Percentiles rank a stretch among this genome's conserved stretches.
Conservation (phyloP, 768 basidiomycete species). For the Collybiopsis confluens region DNA sequence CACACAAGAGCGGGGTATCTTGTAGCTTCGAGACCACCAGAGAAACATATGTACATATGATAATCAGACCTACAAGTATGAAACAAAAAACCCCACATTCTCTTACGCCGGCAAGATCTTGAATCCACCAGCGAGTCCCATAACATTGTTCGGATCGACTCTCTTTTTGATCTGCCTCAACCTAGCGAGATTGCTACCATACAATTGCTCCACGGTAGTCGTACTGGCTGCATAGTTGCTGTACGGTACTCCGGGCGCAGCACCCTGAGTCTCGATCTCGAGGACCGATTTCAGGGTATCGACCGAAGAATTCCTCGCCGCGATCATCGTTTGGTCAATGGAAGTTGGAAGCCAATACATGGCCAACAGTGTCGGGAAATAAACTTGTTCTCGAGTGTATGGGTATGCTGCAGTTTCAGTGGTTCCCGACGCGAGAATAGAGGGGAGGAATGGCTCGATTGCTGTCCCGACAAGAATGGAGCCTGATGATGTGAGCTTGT, state of each 20-base stretch:
- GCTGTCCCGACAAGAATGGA: slow-evolving; percentile 28
- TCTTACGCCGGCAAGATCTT: slow-evolving; percentile 39
- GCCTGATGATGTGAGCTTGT: background rate
- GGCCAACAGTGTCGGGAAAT: slow-evolving; percentile 42
- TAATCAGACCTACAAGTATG: too few relatives aligned
- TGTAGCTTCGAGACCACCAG: too few relatives aligned
- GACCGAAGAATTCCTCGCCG: slow-evolving; percentile 31
- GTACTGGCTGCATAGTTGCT: slow-evolving; percentile 52
- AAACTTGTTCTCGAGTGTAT: slow-evolving; percentile 21
- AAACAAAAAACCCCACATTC: background rate
- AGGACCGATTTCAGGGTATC: slow-evolving; percentile 33
- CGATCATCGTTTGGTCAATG: slow-evolving; percentile 36
- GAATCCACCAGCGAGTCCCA: slow-evolving; percentile 66
- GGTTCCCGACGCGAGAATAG: slow-evolving; percentile 31
- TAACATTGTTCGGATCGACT: slow-evolving; percentile 56
- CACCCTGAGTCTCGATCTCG: slow-evolving; percentile 34
- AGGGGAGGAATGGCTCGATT: slow-evolving; percentile 33
- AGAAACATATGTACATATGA: too few relatives aligned
- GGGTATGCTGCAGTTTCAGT: slow-evolving; percentile 41
- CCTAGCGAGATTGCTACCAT: slow-evolving; percentile 41
- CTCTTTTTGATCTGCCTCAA: slow-evolving; percentile 35
- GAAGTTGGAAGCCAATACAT: slow-evolving; percentile 37
- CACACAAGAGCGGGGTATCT: too few relatives aligned
- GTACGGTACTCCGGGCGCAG: slow-evolving; percentile 36
- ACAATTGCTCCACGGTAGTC: slow-evolving; percentile 47